A percentile compares a stretch with the other conserved stretches of the same genome.
Conservation (phyloP, 768 basidiomycete species). For the Exidia glandulosa region DNA sequence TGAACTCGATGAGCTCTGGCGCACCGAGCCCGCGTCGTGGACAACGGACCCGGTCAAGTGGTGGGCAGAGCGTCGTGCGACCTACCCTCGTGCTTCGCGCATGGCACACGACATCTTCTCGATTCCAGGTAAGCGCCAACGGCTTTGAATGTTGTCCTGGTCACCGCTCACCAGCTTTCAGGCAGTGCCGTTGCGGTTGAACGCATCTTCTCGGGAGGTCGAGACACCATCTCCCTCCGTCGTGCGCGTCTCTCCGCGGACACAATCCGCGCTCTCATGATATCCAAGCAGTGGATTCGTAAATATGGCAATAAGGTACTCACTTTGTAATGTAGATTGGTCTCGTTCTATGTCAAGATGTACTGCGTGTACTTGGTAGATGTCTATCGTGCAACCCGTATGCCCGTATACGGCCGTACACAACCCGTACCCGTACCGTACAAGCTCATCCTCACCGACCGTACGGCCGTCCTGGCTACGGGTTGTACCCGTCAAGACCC, state of each 20-base stretch:
- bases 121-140: neutral
- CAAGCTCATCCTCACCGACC: neutral
- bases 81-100: conserved; percentile 19
- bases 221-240: conserved; percentile 3
- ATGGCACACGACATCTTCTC: conserved; percentile 24
- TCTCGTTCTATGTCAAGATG: too few species aligned
- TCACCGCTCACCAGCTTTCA: neutral
- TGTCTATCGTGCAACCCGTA: neutral
- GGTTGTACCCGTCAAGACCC: too few species aligned
- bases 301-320: neutral
- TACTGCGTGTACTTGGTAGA: neutral
- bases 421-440: neutral
- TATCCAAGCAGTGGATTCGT: neutral
- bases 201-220: conserved; percentile 2
- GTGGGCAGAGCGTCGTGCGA: conserved; percentile 16
- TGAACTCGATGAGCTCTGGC: too few species aligned
- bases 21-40: too few species aligned
- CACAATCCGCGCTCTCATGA: conserved; percentile 1
- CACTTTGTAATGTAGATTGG: neutral
- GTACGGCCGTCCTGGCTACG: neutral
- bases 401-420: neutral
- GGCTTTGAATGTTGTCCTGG: conserved; percentile 1
- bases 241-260: conserved; percentile 1
- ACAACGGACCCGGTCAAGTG: conserved; percentile 15
- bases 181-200: conserved; percentile 2